These are phyloP conservation scores for Fraxinus floribunda DNA, from an alignment of 305 asterid genomes.

Conservation along the genomic window DNA sequence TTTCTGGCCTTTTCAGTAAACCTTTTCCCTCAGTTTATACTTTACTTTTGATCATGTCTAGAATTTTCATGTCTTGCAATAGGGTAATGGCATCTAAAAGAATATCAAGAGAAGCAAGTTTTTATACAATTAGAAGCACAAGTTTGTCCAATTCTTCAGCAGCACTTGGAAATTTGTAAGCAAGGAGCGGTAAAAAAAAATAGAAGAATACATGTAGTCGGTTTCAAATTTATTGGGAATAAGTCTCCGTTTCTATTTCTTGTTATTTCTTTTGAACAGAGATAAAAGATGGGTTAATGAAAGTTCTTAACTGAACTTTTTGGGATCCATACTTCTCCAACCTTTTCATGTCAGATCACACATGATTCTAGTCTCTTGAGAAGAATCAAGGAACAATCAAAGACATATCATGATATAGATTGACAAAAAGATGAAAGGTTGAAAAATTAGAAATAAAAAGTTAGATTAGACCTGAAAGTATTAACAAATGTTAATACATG, in stretches of 20 bases:
- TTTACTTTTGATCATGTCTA: not conserved
- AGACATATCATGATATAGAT: not conserved
- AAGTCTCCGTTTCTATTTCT: not conserved
- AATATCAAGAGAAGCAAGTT: not conserved
- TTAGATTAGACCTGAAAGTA: not conserved
- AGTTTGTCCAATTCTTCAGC: not conserved
- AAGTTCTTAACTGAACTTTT: not conserved
- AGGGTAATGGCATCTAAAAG: not conserved
- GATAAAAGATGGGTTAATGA: not conserved
- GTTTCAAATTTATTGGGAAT: not conserved
- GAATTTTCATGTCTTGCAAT: not conserved
- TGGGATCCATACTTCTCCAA: not conserved
- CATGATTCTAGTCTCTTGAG: not conserved
- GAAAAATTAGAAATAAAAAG: not conserved
- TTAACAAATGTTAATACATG: not conserved
- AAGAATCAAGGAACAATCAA: not conserved
- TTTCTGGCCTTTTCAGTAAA: not conserved
- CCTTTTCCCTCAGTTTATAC: not conserved
- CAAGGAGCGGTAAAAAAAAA: not conserved
- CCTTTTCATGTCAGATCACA: not conserved
- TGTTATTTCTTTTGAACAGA: not conserved
- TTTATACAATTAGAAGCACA: not conserved
- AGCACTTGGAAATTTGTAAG: not conserved
- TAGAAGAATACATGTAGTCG: not conserved
- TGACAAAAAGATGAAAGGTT: not conserved